Base-by-base conservation (phyloP, 495 filamentous ascomycete genomes). In the Penicillium flavigenum region DNA sequence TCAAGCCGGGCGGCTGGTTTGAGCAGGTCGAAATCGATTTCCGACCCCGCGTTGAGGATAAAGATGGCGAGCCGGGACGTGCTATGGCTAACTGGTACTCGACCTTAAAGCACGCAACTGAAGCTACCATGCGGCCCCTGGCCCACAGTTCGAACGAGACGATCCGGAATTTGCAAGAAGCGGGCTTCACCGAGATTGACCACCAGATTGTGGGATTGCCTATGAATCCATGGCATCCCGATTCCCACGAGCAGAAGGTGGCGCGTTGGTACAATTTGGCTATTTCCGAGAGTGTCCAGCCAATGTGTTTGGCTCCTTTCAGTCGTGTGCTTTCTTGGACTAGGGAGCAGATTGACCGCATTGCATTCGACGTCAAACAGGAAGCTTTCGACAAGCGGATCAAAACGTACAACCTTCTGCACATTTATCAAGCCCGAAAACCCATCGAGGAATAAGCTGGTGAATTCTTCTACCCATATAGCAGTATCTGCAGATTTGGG, bases 1-100 rank as follows among this genome's bases (percentile, higher is more conserved):
- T 96, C n/a, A 87, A 83, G 58, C 90, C 92, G 10, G 85, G 88
- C 5, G 92, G 90, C 11, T 86, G 82, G 72, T 77, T 96, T 46
- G 93, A 98, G 71, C 92, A 96, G 53, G 84, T 96, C n/a, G 93
- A 98, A 67, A 89, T 98, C 32, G 91, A 98, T 68, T 84, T 88
- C 47, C 74, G 81, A 24, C 90, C 90, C n/a, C 87, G 85, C 26
- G 89, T 85, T 57, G 89, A 93, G 54, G 87, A 91, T 8, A n/a
- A 53, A 43, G 14, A 53, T 42, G 38, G 32, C 3, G 32, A 50
- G 5, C 47, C 51, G 16, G 54, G 74, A 78, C 46, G 82, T 72
- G 52, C 72, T 68, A 32, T 74, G 84, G 51, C 71, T 62, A 58
- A 81, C 59, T 96, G 92, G 92, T 88, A 88, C 57, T 71, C 81